A percentile compares a stretch with the other conserved stretches of the same genome.
Evolutionary conservation across 2,329 filamentous ascomycete genomes (phyloP).

Genomic region (Seiridium unicorne): DNA sequence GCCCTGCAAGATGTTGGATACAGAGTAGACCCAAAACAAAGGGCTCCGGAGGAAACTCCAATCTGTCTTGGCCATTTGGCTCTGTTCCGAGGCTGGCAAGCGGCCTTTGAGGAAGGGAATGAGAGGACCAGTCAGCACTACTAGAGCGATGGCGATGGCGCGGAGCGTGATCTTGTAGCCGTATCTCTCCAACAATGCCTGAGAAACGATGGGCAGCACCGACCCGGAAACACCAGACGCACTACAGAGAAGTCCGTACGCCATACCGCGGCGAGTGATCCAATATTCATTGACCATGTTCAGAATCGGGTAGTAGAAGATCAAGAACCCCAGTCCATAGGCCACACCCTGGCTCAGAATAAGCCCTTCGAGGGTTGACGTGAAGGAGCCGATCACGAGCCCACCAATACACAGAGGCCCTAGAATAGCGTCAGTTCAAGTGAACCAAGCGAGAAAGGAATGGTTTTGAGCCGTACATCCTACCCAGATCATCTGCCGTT

Average conservation of each 20-base stretch:
- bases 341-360: conserved; percentile 38
- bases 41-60: conserved; percentile 38
- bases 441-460: background rate
- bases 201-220: conserved; percentile 35
- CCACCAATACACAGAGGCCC: conserved; percentile 35
- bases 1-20: conserved; percentile 49
- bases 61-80: conserved; percentile 21
- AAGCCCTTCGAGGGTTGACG: conserved; percentile 26
- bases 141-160: conserved; percentile 31
- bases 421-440: background rate
- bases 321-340: conserved; percentile 37
- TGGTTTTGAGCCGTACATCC: conserved; percentile 24
- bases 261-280: conserved; percentile 35
- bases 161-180: conserved; percentile 35
- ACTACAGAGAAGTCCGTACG: conserved; percentile 30
- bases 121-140: conserved; percentile 35
- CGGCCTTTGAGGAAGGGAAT: conserved; percentile 36
- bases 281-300: conserved; percentile 39
- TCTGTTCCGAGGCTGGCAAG: conserved; percentile 26
- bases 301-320: conserved; percentile 35
- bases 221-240: conserved; percentile 28
- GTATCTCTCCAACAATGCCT: conserved; percentile 32
- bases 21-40: conserved; percentile 49
- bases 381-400: conserved; percentile 32
- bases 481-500: conserved; percentile 32